Conservation (phyloP, 2,329 filamentous ascomycete genomes). For the Anisogramma anomala region DNA sequence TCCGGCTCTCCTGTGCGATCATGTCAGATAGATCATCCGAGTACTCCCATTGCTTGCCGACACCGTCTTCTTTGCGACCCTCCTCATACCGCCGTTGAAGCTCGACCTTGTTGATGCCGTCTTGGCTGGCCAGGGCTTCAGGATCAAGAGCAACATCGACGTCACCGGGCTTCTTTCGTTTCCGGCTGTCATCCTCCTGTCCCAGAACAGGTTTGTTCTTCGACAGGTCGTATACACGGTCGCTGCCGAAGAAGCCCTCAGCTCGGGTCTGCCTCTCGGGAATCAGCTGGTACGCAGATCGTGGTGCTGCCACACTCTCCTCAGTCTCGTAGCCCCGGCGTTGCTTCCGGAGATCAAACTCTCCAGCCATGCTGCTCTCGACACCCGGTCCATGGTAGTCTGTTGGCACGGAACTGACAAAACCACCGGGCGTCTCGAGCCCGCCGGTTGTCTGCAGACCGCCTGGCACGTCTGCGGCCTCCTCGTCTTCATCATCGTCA, state of each 20-base stretch:
- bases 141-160: slow-evolving; percentile 86
- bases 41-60: slow-evolving; percentile 57
- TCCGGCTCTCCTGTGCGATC: slow-evolving; percentile 87
- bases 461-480: slow-evolving; percentile 48
- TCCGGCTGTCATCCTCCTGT: slow-evolving; percentile 62
- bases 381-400: slow-evolving; percentile 58
- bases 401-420: slow-evolving; percentile 68
- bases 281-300: slow-evolving; percentile 78
- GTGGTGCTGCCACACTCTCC: slow-evolving; percentile 56
- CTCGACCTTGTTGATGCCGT: slow-evolving; percentile 76
- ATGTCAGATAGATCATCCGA: slow-evolving; percentile 79
- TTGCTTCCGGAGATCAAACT: slow-evolving; percentile 84
- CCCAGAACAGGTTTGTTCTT: slow-evolving; percentile 63
- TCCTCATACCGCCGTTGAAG: slow-evolving; percentile 69
- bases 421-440: slow-evolving; percentile 68
- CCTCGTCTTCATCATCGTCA: slow-evolving; percentile 56
- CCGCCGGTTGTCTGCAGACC: slow-evolving; percentile 66
- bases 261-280: slow-evolving; percentile 77
- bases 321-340: slow-evolving; percentile 80
- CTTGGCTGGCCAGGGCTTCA: slow-evolving; percentile 62
- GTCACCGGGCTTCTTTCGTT: slow-evolving; percentile 93
- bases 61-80: slow-evolving; percentile 52
- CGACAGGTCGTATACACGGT: slow-evolving; percentile 77
- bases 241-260: slow-evolving; percentile 91
- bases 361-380: slow-evolving; percentile 66